Evolutionary conservation across 1,284 basidiomycete species (phyloP).

Genomic region (Ceratobasidium sp.): DNA sequence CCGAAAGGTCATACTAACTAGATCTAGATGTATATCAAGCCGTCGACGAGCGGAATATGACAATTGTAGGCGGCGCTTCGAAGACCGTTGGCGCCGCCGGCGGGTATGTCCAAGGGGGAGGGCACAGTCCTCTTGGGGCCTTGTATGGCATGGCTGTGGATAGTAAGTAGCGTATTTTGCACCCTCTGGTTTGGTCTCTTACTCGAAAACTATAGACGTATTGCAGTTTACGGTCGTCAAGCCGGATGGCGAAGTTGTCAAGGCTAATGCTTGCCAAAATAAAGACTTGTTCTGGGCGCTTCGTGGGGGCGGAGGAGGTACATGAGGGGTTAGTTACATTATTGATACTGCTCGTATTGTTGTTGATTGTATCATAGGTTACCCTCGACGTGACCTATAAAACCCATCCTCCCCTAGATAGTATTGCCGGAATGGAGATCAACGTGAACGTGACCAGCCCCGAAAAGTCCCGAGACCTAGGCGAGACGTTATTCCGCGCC

Average conservation of each 20-base stretch:
- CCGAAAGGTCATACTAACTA: not conserved
- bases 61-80: too few relatives aligned
- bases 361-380: not conserved
- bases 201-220: constrained; percentile 23
- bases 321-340: constrained; percentile 28
- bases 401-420: not conserved
- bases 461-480: not conserved
- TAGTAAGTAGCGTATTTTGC: constrained; percentile 13
- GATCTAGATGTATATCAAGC: constrained; percentile 28
- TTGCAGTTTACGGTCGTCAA: constrained; percentile 15
- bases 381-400: not conserved
- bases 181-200: not conserved
- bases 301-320: constrained; percentile 10
- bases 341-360: not conserved
- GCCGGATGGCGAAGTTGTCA: too few relatives aligned
- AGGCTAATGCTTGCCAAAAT: too few relatives aligned
- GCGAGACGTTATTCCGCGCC: not conserved
- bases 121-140: constrained; percentile 26
- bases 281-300: too few relatives aligned
- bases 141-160: constrained; percentile 47
- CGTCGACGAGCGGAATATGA: constrained; percentile 16
- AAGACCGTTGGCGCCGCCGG: too few relatives aligned
- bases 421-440: not conserved
- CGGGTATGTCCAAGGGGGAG: not conserved
- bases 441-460: not conserved